Evolutionary conservation across 768 basidiomycete genomes (phyloP).

Genomic region (Tubosaeta sp.): DNA sequence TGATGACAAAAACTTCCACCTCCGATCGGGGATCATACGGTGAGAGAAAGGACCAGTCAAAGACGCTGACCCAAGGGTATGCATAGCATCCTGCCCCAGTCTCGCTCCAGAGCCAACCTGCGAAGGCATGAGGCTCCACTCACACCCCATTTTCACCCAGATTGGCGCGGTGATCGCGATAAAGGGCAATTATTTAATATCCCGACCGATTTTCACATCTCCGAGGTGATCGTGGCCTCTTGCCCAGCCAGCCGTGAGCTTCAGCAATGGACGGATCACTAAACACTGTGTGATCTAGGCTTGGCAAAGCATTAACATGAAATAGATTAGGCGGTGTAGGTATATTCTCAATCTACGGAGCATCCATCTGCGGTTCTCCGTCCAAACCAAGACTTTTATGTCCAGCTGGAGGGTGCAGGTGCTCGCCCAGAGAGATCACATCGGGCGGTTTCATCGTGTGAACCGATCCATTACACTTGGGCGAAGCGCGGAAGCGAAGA

Average conservation of each 20-base stretch:
- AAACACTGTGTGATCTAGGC: background rate
- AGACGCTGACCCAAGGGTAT: background rate
- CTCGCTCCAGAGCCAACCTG: background rate
- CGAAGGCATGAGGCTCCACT: background rate
- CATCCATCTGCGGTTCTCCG: conserved; percentile 7
- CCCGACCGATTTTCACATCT: conserved; percentile 12
- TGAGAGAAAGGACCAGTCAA: conserved; percentile 14
- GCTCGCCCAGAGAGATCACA: conserved; percentile 6
- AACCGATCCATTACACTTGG: conserved; percentile 17
- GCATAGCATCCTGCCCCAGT: background rate
- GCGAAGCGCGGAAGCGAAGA: conserved; percentile 19
- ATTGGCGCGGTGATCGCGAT: conserved; percentile 13
- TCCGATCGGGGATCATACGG: conserved; percentile 7
- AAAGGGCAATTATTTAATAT: conserved; percentile 15
- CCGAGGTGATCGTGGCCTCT: conserved; percentile 28
- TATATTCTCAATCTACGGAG: conserved; percentile 16
- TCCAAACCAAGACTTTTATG: conserved; percentile 5
- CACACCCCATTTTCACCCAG: background rate
- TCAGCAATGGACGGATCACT: background rate
- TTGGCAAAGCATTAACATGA: conserved; percentile 13
- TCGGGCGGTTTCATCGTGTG: conserved; percentile 18
- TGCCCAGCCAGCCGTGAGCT: background rate
- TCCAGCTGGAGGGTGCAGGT: background rate
- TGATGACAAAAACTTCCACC: background rate
- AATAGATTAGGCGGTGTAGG: conserved; percentile 28